Evolutionary conservation across 768 basidiomycete genomes (phyloP).

Genomic region (Lanmaoa rubissima): DNA sequence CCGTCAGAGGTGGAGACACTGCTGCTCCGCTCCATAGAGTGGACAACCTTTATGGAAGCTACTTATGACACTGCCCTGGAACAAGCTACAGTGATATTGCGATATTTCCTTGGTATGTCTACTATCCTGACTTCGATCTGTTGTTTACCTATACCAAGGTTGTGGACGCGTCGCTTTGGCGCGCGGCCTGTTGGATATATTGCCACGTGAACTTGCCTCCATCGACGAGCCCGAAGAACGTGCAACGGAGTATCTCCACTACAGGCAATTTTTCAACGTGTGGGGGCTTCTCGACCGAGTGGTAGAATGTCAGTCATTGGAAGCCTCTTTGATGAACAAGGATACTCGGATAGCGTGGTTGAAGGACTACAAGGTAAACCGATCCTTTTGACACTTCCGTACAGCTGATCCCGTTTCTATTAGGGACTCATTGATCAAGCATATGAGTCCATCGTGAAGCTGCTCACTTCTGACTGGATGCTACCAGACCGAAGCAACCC

Average conservation of each 20-base stretch:
- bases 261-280: conserved; percentile 73
- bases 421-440: conserved; percentile 64
- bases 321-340: conserved; percentile 54
- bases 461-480: conserved; percentile 80
- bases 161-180: conserved; percentile 75
- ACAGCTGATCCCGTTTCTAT: not conserved
- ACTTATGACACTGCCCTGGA: conserved; percentile 80
- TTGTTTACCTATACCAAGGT: conserved; percentile 39
- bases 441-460: conserved; percentile 60
- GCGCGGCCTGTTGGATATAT: conserved; percentile 51
- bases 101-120: conserved; percentile 82
- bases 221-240: conserved; percentile 69
- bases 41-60: conserved; percentile 76
- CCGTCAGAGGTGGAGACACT: conserved; percentile 58
- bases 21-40: conserved; percentile 86
- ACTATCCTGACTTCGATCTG: not conserved
- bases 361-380: conserved; percentile 55
- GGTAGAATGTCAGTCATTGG: conserved; percentile 56
- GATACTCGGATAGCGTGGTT: conserved; percentile 63
- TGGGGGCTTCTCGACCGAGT: conserved; percentile 67
- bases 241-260: conserved; percentile 75
- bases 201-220: conserved; percentile 61
- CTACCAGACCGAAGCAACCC: conserved; percentile 49
- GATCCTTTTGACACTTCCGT: not conserved
- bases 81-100: conserved; percentile 83